phyloP scores from a whole-genome alignment of 106 monocot genomes.

The Triglochin maritima region DNA sequence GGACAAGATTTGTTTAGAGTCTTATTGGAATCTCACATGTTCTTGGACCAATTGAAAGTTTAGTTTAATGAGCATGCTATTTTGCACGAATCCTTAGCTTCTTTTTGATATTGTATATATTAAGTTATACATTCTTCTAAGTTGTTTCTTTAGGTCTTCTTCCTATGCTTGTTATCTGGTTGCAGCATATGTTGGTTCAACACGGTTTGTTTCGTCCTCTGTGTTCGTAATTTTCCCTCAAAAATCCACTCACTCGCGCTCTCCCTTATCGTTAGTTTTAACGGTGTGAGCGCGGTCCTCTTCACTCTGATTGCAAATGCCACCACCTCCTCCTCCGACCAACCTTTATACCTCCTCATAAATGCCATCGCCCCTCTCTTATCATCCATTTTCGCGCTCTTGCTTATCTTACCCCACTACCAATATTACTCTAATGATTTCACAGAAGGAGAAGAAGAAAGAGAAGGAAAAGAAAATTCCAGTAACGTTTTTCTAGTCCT shows the following conservation, averaged over 20 bases:
- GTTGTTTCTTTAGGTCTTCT: constrained; percentile 38
- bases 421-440: constrained; percentile 1
- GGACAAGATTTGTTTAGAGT: too few species aligned
- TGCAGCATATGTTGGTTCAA: constrained; percentile 91
- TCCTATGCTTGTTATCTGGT: constrained; percentile 59
- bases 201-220: constrained; percentile 78
- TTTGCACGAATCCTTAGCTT: too few species aligned
- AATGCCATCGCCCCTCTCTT: constrained; percentile 57
- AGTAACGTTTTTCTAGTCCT: constrained; percentile 72
- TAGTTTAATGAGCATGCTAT: too few species aligned
- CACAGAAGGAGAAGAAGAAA: constrained; percentile 27
- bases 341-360: constrained; percentile 52
- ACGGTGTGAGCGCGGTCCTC: constrained; percentile 66
- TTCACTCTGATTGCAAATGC: constrained; percentile 55
- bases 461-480: too few species aligned
- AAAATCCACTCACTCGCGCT: constrained; percentile 57
- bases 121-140: not conserved
- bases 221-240: constrained; percentile 53
- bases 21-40: too few species aligned
- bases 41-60: too few species aligned
- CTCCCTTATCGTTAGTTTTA: constrained; percentile 77
- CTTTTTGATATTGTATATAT: not conserved
- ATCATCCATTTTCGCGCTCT: constrained; percentile 35
- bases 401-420: constrained; percentile 35
- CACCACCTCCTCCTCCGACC: constrained; percentile 13